Evolutionary conservation across 129 eudicot species (phyloP), one percentile per base, ranked within the genome.

Genomic region (Glebionis coronaria): DNA sequence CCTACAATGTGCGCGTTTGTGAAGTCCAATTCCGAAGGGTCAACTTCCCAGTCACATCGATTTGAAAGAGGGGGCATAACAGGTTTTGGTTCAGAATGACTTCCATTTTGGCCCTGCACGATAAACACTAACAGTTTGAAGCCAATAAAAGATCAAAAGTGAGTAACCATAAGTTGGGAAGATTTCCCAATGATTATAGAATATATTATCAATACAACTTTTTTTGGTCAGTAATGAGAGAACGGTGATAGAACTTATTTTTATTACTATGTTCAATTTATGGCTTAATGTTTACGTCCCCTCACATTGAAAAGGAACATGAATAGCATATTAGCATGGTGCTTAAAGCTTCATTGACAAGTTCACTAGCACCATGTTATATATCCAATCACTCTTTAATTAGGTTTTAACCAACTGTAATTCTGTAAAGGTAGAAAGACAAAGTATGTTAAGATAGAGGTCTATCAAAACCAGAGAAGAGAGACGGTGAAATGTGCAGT

Each of bases 31-130:
- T 93, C 99, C 19, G 71, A 8, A 51, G 98, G 98, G 52, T 93
- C 98, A 74, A 93, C 78, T 76, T 93, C 99, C 99, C 99, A 93
- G 76, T 93, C 99, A 64, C 97, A 93, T 76, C 89, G 89, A 67
- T 89, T 89, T 18, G 99, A 78, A 65, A 93, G 78, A 81, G 99
- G 99, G n/a, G 99, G 99, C 27, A 86, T 69, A 64, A 93, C 99
- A 76, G 99, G 91, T 67, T 80, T 86, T 47, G 95, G 97, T 75
- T 93, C 99, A 75, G 87, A 93, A 80, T 93, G 99, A 78, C 99
- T 93, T 75, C 99, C 97, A 77, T 77, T 87, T 67, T 93, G 98
- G 38, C 98, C 99, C 99, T 93, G 83, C 84, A 90, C 38, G 14
- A 77, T 12, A 63, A 18, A 27, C 29, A 60, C 46, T 44, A 63